Conservation (phyloP, 208 protist genomes). For the Acanthamoeba healyi region DNA sequence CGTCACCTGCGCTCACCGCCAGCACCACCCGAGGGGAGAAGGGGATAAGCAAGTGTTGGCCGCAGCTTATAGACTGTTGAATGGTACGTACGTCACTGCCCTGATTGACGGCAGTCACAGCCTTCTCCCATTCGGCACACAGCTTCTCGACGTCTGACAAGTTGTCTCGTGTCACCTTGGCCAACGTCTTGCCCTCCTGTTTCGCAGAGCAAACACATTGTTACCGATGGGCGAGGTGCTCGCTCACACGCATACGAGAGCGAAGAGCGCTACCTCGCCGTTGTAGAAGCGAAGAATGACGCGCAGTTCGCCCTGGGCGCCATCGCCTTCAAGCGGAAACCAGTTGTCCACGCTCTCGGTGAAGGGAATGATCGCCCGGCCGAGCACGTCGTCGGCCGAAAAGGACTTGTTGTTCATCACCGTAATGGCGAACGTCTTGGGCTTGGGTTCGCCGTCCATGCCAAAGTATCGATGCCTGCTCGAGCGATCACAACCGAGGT, state of each 20-base stretch:
- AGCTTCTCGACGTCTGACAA: neutral
- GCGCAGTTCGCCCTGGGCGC: conserved; percentile 34
- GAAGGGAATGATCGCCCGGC: conserved; percentile 23
- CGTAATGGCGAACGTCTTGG: conserved; percentile 39
- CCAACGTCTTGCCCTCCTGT: conserved; percentile 18
- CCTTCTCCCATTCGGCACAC: conserved; percentile 4
- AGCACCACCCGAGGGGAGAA: no score
- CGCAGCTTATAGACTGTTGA: no score
- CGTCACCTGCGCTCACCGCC: neutral
- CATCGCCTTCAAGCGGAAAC: conserved; percentile 42
- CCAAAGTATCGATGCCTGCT: conserved; percentile 58
- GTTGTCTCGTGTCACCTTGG: neutral
- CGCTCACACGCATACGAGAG: no score
- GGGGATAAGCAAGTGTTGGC: no score
- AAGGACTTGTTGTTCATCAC: conserved; percentile 61
- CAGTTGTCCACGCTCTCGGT: conserved; percentile 44
- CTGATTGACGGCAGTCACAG: neutral
- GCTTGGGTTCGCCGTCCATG: conserved; percentile 54
- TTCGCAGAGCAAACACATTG: no score
- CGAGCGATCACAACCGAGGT: no score
- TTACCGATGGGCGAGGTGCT: no score
- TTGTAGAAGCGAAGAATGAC: conserved; percentile 29
- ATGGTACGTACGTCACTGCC: neutral
- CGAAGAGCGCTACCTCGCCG: conserved; percentile 1
- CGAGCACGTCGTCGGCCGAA: conserved; percentile 22